Conservation (phyloP, 2,329 filamentous ascomycete genomes). For the Chlorencoelia australis region DNA sequence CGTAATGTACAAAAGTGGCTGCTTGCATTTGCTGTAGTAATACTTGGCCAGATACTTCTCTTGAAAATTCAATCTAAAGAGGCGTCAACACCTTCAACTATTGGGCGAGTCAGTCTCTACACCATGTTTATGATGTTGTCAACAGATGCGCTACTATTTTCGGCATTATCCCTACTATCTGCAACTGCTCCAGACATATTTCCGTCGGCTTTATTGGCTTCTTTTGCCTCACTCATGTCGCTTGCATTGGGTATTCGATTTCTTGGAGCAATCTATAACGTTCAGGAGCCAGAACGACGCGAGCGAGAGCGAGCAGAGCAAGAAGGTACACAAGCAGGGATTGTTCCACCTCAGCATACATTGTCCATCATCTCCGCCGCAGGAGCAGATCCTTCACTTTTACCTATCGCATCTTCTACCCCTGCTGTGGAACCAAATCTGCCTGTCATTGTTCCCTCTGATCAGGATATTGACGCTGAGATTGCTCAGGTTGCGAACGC, state of each 20-base stretch:
- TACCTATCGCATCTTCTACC: constrained; percentile 1
- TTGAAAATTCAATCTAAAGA: constrained; percentile 56
- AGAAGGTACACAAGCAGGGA: constrained; percentile 17
- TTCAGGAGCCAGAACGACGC: constrained; percentile 48
- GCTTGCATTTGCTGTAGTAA: constrained; percentile 43
- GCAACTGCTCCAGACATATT: constrained; percentile 44
- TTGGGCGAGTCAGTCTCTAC: constrained; percentile 55
- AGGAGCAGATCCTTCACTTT: constrained; percentile 15
- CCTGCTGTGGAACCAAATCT: constrained; percentile 7
- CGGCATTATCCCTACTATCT: constrained; percentile 44
- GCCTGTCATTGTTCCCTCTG: constrained; percentile 51
- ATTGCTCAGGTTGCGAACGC: constrained; percentile 36
- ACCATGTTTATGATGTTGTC: constrained; percentile 52
- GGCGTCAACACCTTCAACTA: constrained; percentile 56
- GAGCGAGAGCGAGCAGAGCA: constrained; percentile 23
- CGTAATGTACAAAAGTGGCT: constrained; percentile 49
- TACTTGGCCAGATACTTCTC: constrained; percentile 51
- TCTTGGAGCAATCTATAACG: constrained; percentile 47
- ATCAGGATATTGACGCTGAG: constrained; percentile 54
- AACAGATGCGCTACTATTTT: constrained; percentile 50
- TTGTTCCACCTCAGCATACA: constrained; percentile 12
- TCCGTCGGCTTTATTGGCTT: constrained; percentile 45
- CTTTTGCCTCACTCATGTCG: constrained; percentile 43
- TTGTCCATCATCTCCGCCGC: constrained; percentile 20
- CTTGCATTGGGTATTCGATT: constrained; percentile 49